Conservation (phyloP, 176 grass and related monocot genomes). For the Oryza meridionalis region DNA sequence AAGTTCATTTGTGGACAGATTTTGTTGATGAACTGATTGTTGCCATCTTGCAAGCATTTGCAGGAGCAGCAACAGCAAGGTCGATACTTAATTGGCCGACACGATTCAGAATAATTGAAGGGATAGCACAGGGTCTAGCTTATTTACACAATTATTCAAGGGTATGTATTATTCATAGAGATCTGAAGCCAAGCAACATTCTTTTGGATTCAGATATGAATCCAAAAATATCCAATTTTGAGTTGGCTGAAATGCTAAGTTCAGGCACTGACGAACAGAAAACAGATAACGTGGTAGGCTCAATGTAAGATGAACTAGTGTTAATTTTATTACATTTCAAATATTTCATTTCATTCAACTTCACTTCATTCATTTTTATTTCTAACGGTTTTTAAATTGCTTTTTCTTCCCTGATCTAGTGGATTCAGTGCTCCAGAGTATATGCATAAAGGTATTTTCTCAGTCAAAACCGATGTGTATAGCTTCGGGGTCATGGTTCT, state of each 20-base stretch:
- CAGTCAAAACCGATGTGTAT: conserved; percentile 30
- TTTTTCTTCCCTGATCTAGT: not conserved
- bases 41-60: not conserved
- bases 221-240: conserved; percentile 30
- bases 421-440: conserved; percentile 37
- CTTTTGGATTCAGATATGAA: conserved; percentile 32
- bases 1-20: not conserved
- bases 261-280: not conserved
- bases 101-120: conserved; percentile 35
- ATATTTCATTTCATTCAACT: not conserved
- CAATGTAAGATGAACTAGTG: not conserved
- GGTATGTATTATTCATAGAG: not conserved
- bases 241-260: not conserved
- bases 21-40: not conserved
- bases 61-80: not conserved
- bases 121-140: not conserved
- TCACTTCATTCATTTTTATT: not conserved
- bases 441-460: not conserved
- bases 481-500: conserved; percentile 26
- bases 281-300: not conserved
- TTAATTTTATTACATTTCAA: not conserved
- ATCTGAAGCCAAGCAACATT: conserved; percentile 29
- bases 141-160: conserved; percentile 27
- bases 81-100: not conserved
- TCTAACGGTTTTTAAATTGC: not conserved